Evolutionary conservation across 176 grass and related monocot genomes (phyloP).

Genomic region (Phoenix dactylifera): DNA sequence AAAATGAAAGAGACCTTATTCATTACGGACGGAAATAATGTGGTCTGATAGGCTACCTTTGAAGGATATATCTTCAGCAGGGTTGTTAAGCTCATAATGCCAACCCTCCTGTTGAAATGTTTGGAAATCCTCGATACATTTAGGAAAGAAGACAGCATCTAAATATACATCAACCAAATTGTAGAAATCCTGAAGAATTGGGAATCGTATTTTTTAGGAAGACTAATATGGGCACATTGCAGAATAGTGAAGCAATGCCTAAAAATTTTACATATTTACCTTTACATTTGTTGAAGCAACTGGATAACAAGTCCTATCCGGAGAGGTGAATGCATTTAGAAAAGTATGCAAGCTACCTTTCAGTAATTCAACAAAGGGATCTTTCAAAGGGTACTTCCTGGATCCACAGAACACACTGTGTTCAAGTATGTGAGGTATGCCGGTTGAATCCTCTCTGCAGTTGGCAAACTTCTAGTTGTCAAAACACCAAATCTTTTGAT

Average conservation of each 20-base stretch:
- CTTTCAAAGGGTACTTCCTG: constrained; percentile 96
- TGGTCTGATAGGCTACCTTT: constrained; percentile 53
- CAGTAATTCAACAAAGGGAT: constrained; percentile 98
- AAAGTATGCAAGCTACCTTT: constrained; percentile 97
- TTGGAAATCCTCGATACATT: constrained; percentile 87
- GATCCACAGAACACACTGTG: constrained; percentile 97
- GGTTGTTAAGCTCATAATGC: constrained; percentile 96
- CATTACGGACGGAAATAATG: neutral
- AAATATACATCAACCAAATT: constrained; percentile 99
- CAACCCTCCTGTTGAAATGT: constrained; percentile 99
- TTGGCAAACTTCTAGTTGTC: neutral
- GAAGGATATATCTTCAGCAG: constrained; percentile 88
- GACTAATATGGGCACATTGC: neutral
- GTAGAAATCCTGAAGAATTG: constrained; percentile 78
- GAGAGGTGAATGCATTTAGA: constrained; percentile 98
- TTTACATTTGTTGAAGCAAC: constrained; percentile 97
- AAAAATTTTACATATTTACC: constrained; percentile 22
- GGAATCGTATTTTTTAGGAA: no score
- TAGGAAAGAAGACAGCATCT: constrained; percentile 96
- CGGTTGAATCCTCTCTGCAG: constrained; percentile 87
- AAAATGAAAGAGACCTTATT: no score
- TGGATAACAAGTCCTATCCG: constrained; percentile 94
- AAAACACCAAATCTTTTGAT: no score
- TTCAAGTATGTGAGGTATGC: constrained; percentile 98
- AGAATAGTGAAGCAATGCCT: constrained; percentile 23